Base-by-base conservation (phyloP, 75 land plant genomes). In the Azolla pinnata region DNA sequence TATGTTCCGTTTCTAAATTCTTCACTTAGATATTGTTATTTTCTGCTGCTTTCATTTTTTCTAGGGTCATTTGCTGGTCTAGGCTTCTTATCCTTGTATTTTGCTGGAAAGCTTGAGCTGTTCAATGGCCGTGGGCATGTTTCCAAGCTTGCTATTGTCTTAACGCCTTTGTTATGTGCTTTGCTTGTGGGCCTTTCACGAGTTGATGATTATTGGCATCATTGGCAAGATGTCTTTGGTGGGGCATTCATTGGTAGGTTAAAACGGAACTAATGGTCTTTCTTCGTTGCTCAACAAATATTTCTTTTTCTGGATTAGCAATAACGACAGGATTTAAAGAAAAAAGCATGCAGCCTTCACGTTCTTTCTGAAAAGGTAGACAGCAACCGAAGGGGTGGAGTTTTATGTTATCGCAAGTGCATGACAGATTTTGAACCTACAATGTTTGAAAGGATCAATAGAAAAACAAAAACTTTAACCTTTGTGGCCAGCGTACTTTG, bases 51-150 rank as follows among this genome's bases (percentile, higher is more conserved):
- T 35, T 65, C 29, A 1, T 24, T n/a, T 29, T 32, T 3, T 33
- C 57, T 83, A 90, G 96, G 92, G 96, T 76, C 81, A 20, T 90
- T 83, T 77, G 82, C 96, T 24, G 93, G 96, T 29, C 66, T 90
- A 33, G 79, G 79, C 9, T 90, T 85, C 69, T 57, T 81, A 44
- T 60, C 96, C 5, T 71, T 72, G 60, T 90, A 90, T 57, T 38
- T 87, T 7, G 71, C 96, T 2, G 96, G 96, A 29, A 90, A 90
- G 70, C 54, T 90, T 33, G 49, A 63, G 59, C 74, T 74, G 21
- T 90, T 90, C 73, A 85, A 90, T 53, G 67, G 52, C 3, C 72
- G 66, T 44, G 96, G 96, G 9, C 92, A 86, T 63, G 68, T 88
- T 62, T 79, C 81, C 44, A 83, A 84, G 69, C 81, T 90, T 17